A percentile compares a stretch with the other conserved stretches of the same genome.
Evolutionary conservation across 176 grass and related monocot species (phyloP).

Genomic region (Paspalum vaginatum): DNA sequence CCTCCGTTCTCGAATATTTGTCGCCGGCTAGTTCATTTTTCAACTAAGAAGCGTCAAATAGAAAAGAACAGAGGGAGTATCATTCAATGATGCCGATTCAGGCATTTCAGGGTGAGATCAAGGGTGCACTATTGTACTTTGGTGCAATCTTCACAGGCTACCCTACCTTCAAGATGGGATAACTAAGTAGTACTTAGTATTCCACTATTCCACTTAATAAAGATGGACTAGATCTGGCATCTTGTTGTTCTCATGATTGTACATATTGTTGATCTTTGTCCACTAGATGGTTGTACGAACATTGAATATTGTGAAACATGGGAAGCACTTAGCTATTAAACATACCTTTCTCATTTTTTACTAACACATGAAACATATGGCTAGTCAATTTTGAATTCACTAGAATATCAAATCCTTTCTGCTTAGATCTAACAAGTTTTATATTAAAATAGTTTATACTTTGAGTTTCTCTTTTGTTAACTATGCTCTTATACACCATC

Average conservation of each 20-base stretch:
- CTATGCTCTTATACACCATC: not conserved
- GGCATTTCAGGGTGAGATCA: not conserved
- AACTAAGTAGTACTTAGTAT: not conserved
- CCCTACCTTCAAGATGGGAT: not conserved
- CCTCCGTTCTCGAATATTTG: no score
- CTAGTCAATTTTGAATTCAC: not conserved
- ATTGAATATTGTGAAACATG: not conserved
- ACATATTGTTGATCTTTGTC: not conserved
- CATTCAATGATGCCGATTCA: not conserved
- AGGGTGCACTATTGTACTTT: conserved; percentile 13
- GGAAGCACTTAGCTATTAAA: not conserved
- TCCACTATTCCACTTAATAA: not conserved
- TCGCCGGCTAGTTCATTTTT: no score
- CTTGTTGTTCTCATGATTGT: not conserved
- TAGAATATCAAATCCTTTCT: not conserved
- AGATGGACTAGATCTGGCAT: not conserved
- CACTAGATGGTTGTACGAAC: not conserved
- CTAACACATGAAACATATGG: not conserved
- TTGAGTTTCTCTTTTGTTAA: not conserved
- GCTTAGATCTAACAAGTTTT: conserved; percentile 14
- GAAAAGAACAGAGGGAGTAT: no score
- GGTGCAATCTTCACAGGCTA: not conserved
- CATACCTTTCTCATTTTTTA: not conserved
- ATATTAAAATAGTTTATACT: not conserved
- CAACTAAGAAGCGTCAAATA: no score